Evolutionary conservation across 257 asterid genomes (phyloP).

Genomic region (Solanum etuberosum): DNA sequence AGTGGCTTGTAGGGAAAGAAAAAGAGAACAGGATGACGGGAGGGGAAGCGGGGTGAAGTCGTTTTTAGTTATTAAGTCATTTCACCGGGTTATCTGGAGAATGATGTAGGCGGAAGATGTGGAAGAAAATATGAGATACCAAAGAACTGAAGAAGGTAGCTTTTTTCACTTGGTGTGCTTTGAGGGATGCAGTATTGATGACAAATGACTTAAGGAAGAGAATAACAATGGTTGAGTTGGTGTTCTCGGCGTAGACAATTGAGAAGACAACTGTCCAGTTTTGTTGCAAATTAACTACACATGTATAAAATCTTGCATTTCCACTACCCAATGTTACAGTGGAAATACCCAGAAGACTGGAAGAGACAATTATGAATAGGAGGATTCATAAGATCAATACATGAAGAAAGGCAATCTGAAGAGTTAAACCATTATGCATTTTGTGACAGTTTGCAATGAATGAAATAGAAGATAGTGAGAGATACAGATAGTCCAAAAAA

Average conservation of each 20-base stretch:
- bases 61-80: background rate
- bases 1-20: background rate
- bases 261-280: background rate
- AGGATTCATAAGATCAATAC: background rate
- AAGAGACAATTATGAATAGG: background rate
- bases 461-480: background rate
- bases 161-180: background rate
- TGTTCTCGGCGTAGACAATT: background rate
- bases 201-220: background rate
- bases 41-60: background rate
- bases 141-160: background rate
- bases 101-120: background rate
- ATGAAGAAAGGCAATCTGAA: background rate
- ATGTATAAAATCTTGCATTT: background rate
- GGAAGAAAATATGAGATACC: background rate
- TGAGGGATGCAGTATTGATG: background rate
- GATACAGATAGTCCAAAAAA: background rate
- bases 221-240: background rate
- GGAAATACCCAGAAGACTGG: background rate
- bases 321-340: background rate
- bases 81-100: background rate
- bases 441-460: background rate
- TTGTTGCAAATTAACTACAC: background rate
- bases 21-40: background rate
- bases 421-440: background rate